Percentiles rank a stretch among this genome's conserved stretches.
phyloP scores from a whole-genome alignment of 495 filamentous ascomycete species.

The Xylaria sp. region DNA sequence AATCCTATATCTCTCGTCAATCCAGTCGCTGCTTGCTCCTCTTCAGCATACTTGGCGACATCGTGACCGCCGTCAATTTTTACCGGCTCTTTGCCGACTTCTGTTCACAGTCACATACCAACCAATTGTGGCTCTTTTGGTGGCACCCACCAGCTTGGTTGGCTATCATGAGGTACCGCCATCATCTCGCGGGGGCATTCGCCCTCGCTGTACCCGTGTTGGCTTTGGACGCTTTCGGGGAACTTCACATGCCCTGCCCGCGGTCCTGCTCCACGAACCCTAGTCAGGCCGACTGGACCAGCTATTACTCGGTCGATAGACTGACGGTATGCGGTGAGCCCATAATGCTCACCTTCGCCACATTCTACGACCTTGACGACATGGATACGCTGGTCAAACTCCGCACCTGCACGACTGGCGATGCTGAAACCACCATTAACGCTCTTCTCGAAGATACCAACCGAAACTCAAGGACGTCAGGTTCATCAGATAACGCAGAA shows the following conservation, averaged over 20 bases:
- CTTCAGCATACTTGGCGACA: too few relatives aligned
- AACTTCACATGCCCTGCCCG: slow-evolving; percentile 5
- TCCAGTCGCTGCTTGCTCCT: too few relatives aligned
- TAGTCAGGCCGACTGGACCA: neutral
- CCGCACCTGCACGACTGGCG: neutral
- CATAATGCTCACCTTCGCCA: neutral
- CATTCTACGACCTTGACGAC: neutral
- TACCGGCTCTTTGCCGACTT: too few relatives aligned
- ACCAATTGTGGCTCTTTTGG: too few relatives aligned
- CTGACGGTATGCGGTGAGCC: neutral
- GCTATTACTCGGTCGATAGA: slow-evolving; percentile 10
- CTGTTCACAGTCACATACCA: too few relatives aligned
- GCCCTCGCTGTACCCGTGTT: neutral
- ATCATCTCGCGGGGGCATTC: too few relatives aligned
- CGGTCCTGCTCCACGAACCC: neutral
- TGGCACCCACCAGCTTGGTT: too few relatives aligned
- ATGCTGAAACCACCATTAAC: slow-evolving; percentile 2
- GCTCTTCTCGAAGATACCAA: neutral
- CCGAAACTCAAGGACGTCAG: neutral
- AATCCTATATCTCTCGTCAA: too few relatives aligned
- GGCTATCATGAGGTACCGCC: too few relatives aligned
- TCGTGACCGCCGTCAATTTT: too few relatives aligned
- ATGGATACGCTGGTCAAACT: neutral
- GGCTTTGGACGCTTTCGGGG: neutral
- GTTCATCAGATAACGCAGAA: neutral